Evolutionary conservation across 2,329 filamentous ascomycete species (phyloP), one percentile per base, ranked within the genome.

Genomic region (Orbilia brochopaga): DNA sequence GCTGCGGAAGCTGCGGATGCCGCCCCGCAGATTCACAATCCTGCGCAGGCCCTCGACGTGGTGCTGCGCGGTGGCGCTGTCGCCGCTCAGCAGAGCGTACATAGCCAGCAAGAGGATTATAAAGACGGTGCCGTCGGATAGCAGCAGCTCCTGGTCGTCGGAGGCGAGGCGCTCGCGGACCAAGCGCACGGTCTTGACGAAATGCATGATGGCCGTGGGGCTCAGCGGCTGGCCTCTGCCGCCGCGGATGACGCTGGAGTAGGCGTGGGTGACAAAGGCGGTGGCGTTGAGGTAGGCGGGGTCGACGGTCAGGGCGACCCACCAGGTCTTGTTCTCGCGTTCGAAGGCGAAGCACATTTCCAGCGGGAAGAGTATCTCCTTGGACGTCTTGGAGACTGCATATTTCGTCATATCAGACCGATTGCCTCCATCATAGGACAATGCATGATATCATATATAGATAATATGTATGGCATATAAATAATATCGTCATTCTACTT

Each of bases 11-110:
- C 72, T 74, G 10, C 13, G 30, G 1, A 81, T 37, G 0, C 80
- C 80, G 1, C 80, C 80, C 57, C 79, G 78, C 30, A 82, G 32
- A 17, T 76, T 67, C 5, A 81, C 76, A 5, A 82, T 80, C 65
- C 76, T 79, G 17, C 76, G 75, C 17, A 82, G 75, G 5, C 80
- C 81, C 21, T 77, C 53, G 60, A 81, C 75, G 57, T 82, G 80
- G 19, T 79, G 75, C 7, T 57, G 74, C 0, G 79, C 78, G 0
- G 76, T 67, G 2, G 75, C 58, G 15, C 59, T 57, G 42, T 81
- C 77, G 2, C 78, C 78, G 0, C 59, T 73, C 7, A 76, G 66
- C 23, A 77, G 74, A 6, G 80, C 78, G 58, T 78, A 75, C 1
- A 69, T 73, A 1, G 79, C 78, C 13, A 81, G 70, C 13, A 73